These are phyloP conservation scores for Globisporangium acanthophoron DNA, from an alignment of 352 stramenopile species.

Conservation along the genomic window DNA sequence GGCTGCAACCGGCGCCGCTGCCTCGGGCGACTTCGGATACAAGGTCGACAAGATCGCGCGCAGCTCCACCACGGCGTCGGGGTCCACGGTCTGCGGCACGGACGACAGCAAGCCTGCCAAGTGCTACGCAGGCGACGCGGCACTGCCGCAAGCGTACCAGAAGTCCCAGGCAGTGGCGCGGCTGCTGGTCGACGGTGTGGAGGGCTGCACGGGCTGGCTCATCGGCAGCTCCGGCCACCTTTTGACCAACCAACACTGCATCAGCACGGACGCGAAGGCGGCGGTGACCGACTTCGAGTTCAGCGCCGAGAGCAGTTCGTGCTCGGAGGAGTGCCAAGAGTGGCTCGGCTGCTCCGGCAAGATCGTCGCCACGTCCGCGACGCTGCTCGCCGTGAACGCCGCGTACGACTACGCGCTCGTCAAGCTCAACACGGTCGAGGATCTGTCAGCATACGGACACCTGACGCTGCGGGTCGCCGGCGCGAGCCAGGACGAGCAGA, in stretches of 20 bases:
- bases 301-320: constrained; percentile 26
- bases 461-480: constrained; percentile 26
- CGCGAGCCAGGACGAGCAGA: constrained; percentile 23
- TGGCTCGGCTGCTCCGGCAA: constrained; percentile 16
- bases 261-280: constrained; percentile 16
- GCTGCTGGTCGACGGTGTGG: constrained; percentile 21
- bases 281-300: constrained; percentile 27
- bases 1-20: background rate
- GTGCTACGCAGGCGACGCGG: constrained; percentile 22
- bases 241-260: constrained; percentile 47
- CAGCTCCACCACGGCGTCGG: constrained; percentile 14
- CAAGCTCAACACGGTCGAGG: constrained; percentile 21
- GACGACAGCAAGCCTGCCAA: constrained; percentile 28
- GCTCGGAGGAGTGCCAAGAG: constrained; percentile 21
- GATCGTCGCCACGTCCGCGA: constrained; percentile 20
- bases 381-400: constrained; percentile 16
- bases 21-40: constrained; percentile 20
- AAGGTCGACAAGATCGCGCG: constrained; percentile 27
- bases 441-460: constrained; percentile 26
- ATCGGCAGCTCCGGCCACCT: constrained; percentile 32
- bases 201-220: constrained; percentile 38
- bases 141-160: constrained; percentile 13
- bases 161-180: constrained; percentile 28
- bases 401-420: constrained; percentile 39
- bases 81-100: constrained; percentile 23